phyloP scores from a whole-genome alignment of 2,329 filamentous ascomycete species.

The Macrophomina phaseolina region DNA sequence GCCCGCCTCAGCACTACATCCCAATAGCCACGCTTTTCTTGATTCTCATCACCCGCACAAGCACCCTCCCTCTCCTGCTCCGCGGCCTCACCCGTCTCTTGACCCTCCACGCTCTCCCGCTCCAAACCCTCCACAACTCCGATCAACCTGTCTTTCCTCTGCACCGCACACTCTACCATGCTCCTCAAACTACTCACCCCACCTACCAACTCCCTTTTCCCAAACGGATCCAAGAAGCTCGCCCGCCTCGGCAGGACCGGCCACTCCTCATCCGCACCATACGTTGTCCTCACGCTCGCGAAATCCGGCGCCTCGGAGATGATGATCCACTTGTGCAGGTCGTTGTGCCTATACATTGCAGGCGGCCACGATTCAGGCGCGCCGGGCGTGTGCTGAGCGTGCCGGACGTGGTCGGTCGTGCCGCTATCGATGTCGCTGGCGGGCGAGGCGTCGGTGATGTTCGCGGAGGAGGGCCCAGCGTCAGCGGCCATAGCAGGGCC shows the following conservation, averaged over 20 bases:
- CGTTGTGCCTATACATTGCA: not conserved
- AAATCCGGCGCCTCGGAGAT: not conserved
- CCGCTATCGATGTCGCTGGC: too few relatives aligned
- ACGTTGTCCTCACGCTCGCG: not conserved
- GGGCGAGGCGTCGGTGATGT: too few relatives aligned
- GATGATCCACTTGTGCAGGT: constrained; percentile 20
- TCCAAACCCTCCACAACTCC: not conserved
- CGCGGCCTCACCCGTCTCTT: not conserved
- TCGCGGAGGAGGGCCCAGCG: too few relatives aligned
- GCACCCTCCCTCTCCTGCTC: not conserved
- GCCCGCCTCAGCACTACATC: too few relatives aligned
- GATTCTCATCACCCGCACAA: not conserved
- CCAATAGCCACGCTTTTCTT: too few relatives aligned
- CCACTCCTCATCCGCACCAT: not conserved
- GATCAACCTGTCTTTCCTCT: not conserved
- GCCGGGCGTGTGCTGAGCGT: not conserved
- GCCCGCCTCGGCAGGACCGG: not conserved
- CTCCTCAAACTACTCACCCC: not conserved
- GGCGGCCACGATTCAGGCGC: not conserved
- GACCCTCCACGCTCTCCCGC: not conserved
- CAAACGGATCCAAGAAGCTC: not conserved
- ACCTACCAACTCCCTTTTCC: not conserved
- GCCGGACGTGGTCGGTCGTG: too few relatives aligned
- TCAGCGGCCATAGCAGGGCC: too few relatives aligned
- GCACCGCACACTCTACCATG: not conserved